Evolutionary conservation across 352 stramenopile species (phyloP).

Genomic region (Chrysophaeum taylorii): DNA sequence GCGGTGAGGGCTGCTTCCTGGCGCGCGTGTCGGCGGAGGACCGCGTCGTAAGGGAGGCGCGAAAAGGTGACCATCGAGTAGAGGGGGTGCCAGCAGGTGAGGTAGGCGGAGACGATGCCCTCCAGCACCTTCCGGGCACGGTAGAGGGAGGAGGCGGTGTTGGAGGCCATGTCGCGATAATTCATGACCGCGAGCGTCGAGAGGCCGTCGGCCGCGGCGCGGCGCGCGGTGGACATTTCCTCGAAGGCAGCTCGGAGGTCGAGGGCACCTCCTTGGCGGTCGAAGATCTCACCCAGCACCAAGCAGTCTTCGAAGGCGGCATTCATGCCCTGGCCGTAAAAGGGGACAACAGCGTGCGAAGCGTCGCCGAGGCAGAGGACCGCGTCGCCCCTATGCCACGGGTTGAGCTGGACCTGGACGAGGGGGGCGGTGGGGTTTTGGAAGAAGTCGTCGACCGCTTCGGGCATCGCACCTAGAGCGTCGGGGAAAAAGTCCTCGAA

Average conservation of each 20-base stretch:
- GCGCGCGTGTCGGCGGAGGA: not conserved
- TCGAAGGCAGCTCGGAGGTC: not conserved
- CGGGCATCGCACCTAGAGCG: slow-evolving; percentile 24
- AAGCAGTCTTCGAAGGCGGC: slow-evolving; percentile 26
- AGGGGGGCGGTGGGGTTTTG: slow-evolving; percentile 29
- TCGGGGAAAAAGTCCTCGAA: slow-evolving; percentile 32
- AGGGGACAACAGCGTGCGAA: slow-evolving; percentile 39
- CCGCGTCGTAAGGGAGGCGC: slow-evolving; percentile 4
- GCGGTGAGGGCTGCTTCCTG: not conserved
- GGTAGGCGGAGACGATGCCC: slow-evolving; percentile 16
- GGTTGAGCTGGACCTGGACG: slow-evolving; percentile 24
- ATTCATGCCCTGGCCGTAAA: slow-evolving; percentile 45
- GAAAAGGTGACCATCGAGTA: slow-evolving; percentile 40
- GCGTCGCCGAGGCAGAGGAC: slow-evolving; percentile 36
- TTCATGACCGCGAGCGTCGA: slow-evolving; percentile 29
- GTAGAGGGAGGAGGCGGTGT: slow-evolving; percentile 29
- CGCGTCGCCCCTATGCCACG: not conserved
- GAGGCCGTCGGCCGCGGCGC: slow-evolving; percentile 24
- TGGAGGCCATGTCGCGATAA: slow-evolving; percentile 34
- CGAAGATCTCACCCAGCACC: slow-evolving; percentile 23
- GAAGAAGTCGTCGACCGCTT: slow-evolving; percentile 27
- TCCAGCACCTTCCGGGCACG: slow-evolving; percentile 31
- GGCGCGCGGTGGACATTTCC: not conserved
- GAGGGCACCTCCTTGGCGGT: slow-evolving; percentile 9
- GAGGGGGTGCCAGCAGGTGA: slow-evolving; percentile 26